Base-by-base conservation (phyloP, 192 early-diverging fungal genomes). In the Coemansia sp. region DNA sequence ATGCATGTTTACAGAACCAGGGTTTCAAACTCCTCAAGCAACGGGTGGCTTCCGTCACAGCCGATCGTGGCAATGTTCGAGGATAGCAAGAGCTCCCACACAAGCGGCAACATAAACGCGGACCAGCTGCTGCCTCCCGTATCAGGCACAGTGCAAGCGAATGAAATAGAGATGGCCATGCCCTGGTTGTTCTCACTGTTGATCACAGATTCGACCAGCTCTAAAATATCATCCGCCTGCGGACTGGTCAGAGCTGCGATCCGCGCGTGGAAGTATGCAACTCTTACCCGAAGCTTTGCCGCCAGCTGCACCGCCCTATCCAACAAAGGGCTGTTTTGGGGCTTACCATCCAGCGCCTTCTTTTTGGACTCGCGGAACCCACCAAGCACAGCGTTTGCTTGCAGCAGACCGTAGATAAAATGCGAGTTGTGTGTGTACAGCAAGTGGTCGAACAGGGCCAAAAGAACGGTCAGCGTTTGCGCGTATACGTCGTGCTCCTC, bases 191-290 rank as follows among this genome's bases (percentile, higher is more conserved):
- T 45, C 34, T 69, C 74, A 1, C 44, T 53, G 12, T 60, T 59
- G 33, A 75, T 44, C 15, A 76, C 79, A 2, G 70, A 62, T 38
- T 61, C 64, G 33, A 82, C 49, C 20, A 82, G 48, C 8, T 58
- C 53, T 58, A 82, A 48, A 34, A 82, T 82, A 21, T 70, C 74
- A 39, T 60, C 66, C 1, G 71, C 56, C 62, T 76, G 79, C 65
- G 75, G 68, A 33, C 45, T 71, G 6, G 71, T 45, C 59, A 82
- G 67, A 15, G 72, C 62, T 15, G 81, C 53, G 21, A 83, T 62
- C 6, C 69, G 69, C 1, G 81, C 81, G 41, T 83, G 81, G 43
- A 83, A 83, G 44, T 83, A 83, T 2, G 81, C 81, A 33, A 83
- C 52, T 9, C 79, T 69, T 16, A 82, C 68, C 14, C 74, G 74